Conservation (phyloP, 768 basidiomycete species). For the Serendipita vermifera region DNA sequence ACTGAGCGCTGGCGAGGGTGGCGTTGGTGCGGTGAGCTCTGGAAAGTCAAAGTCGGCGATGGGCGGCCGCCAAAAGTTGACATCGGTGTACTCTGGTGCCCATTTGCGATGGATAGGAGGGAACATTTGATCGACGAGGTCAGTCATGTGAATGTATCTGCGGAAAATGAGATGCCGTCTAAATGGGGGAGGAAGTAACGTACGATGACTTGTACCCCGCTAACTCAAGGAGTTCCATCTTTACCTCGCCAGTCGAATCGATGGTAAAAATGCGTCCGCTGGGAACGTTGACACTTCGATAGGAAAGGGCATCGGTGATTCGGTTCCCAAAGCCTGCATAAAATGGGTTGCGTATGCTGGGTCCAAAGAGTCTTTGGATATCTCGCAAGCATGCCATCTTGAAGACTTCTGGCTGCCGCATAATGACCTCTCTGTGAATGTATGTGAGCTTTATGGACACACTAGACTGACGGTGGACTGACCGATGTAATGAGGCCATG, state of each 20-base stretch:
- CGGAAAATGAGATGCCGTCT: slow-evolving; percentile 10
- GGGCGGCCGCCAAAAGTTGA: slow-evolving; percentile 88
- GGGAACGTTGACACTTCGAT: slow-evolving; percentile 87
- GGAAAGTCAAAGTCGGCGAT: slow-evolving; percentile 69
- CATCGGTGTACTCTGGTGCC: slow-evolving; percentile 86
- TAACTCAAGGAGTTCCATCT: slow-evolving; percentile 90
- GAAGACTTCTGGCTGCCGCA: slow-evolving; percentile 99
- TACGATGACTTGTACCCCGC: slow-evolving; percentile 96
- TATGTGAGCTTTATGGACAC: neutral
- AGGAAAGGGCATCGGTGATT: slow-evolving; percentile 97
- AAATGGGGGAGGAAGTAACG: slow-evolving; percentile 21
- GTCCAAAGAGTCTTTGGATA: slow-evolving; percentile 81
- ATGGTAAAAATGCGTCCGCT: slow-evolving; percentile 88
- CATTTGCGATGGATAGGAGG: slow-evolving; percentile 86
- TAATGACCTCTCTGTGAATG: slow-evolving; percentile 74
- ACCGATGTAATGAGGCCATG: slow-evolving; percentile 92
- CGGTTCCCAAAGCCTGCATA: slow-evolving; percentile 97
- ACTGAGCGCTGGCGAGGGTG: slow-evolving; percentile 87
- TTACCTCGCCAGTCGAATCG: slow-evolving; percentile 87
- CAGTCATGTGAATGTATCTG: slow-evolving; percentile 97
- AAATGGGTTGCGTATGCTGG: slow-evolving; percentile 60
- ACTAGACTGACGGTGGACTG: slow-evolving; percentile 18
- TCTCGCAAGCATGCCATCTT: slow-evolving; percentile 98
- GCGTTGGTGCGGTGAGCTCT: slow-evolving; percentile 38
- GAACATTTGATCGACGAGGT: slow-evolving; percentile 99